phyloP scores from a whole-genome alignment of 257 asterid genomes.

The Nicotiana attenuata region DNA sequence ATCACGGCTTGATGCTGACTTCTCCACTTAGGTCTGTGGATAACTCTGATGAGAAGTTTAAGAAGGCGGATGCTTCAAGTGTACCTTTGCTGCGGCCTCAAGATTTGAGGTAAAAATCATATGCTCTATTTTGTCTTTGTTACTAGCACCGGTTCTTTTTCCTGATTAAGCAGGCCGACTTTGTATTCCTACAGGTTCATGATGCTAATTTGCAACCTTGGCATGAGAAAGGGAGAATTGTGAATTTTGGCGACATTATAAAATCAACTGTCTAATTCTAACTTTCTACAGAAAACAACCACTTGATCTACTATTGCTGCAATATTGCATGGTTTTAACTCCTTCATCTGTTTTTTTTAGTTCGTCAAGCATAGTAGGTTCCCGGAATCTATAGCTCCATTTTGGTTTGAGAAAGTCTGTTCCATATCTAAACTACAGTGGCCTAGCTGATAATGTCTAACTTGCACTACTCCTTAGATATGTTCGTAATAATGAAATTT shows the following conservation, averaged over 20 bases:
- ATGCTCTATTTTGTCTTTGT: slow-evolving; percentile 14
- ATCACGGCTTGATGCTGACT: slow-evolving; percentile 78
- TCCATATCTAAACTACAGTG: neutral
- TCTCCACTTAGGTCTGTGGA: slow-evolving; percentile 76
- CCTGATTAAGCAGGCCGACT: slow-evolving; percentile 32
- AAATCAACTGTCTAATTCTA: neutral
- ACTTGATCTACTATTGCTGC: neutral
- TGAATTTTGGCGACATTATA: slow-evolving; percentile 29
- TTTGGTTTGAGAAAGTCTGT: neutral
- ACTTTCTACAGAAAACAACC: neutral
- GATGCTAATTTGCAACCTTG: slow-evolving; percentile 42
- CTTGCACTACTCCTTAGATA: neutral
- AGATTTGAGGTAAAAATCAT: slow-evolving; percentile 66
- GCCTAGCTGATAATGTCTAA: neutral
- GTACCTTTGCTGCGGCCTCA: slow-evolving; percentile 79
- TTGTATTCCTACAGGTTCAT: slow-evolving; percentile 51
- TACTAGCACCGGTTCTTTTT: slow-evolving; percentile 8
- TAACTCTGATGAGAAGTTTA: slow-evolving; percentile 39
- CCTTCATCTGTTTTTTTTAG: neutral
- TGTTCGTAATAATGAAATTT: neutral
- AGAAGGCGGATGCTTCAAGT: slow-evolving; percentile 34
- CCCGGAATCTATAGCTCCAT: neutral
- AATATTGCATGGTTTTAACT: neutral
- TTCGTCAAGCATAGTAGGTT: neutral
- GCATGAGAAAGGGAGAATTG: slow-evolving; percentile 39